These are phyloP conservation scores for Trichoderma cornu-damae DNA, from an alignment of 2,329 filamentous ascomycete genomes.

Conservation along the genomic window DNA sequence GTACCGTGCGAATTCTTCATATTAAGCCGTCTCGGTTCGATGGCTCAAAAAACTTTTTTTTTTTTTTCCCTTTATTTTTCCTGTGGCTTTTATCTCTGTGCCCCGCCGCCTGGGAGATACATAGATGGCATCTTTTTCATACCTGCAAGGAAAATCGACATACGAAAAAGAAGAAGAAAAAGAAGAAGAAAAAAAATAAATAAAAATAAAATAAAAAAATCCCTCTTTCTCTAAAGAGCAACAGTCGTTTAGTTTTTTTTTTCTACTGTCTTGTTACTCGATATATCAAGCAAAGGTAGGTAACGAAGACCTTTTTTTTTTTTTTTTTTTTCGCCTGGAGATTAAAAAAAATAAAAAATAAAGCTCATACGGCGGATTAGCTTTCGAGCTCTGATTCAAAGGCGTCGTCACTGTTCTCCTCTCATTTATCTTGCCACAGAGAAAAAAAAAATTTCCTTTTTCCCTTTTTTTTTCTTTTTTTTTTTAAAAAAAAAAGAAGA, in stretches of 20 bases:
- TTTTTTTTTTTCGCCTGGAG: neutral
- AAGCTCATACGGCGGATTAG: neutral
- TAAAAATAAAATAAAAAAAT: neutral
- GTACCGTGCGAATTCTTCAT: no score
- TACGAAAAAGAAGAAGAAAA: no score
- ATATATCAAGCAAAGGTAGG: neutral
- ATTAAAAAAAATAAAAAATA: conserved; percentile 2
- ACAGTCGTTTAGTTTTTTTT: neutral
- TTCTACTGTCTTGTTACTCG: neutral
- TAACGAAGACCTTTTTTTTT: neutral
- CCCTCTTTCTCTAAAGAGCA: neutral
- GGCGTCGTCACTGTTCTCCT: neutral
- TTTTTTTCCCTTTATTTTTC: no score
- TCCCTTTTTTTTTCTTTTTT: no score
- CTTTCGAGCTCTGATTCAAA: neutral
- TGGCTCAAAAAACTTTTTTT: no score
- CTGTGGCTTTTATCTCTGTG: no score
- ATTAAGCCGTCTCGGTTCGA: no score
- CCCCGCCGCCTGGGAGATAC: no score
- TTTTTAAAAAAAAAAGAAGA: neutral
- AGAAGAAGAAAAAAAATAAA: no score
- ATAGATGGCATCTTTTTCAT: no score
- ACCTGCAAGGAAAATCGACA: no score
- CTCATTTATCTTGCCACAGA: neutral
- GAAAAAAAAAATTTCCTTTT: no score